Base-by-base conservation (phyloP, 78 protist genomes). In the Isochrysis galbana region DNA sequence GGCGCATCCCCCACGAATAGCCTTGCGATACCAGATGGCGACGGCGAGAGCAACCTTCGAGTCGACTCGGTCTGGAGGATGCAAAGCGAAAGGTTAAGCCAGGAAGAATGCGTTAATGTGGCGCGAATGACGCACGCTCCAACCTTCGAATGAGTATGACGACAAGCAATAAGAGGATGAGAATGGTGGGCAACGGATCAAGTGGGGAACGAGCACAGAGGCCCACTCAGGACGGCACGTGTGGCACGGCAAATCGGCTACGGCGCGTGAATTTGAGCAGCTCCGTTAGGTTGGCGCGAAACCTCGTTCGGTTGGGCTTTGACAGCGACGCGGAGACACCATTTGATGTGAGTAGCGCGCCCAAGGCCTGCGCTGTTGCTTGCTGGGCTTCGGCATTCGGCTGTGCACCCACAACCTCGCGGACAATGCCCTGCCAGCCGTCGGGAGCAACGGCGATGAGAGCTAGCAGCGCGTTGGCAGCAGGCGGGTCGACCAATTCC, bases 391-490 rank as follows among this genome's bases (percentile, higher is more conserved):
- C 34, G 36, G 44, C 48, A 14, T 1, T 5, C 23, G 86, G 42
- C 86, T 41, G 47, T 17, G 25, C 26, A 2, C 7, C 47, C 32
- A 70, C 42, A 23, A 70, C 19, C 80, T 36, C 34, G n/a, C 2
- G 14, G 1, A 19, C 86, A 46, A 77, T 2, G 19, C n/a, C 48
- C 11, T 39, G 42, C 86, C 86, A 77, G n/a, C 1, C 32, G 34
- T 21, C 47, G 26, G 86, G 86, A 44, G 23, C 39, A 5, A 46
- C 44, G 48, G 11, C 86, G 46, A 77, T 77, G 34, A 77, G 86
- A 10, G 86, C 47, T 5, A 77, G 86, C 47, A 77, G 86, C 86
- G 86, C 86, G n/a, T 77, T 77, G 86, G 36, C 47, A 0, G n/a
- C 86, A 22, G 86, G 29, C 10, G 86, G 47, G 14, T 41, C 86